Percentiles rank a stretch among this genome's conserved stretches.
Conservation (phyloP, 805 yeast species). For the Monosporozyma aquatica region DNA sequence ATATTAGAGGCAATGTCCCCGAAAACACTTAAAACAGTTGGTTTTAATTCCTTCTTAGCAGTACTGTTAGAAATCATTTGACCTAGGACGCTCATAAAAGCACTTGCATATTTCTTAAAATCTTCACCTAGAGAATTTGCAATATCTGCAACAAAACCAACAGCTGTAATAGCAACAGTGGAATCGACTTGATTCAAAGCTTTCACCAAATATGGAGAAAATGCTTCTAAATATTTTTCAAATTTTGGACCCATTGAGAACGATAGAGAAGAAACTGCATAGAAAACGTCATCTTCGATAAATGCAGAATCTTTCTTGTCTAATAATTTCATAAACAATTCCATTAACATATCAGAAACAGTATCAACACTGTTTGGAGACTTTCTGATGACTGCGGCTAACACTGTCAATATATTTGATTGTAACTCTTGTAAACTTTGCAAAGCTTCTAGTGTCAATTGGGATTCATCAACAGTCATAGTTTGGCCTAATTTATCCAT, state of each 20-base stretch:
- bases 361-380: conserved; percentile 52
- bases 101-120: conserved; percentile 66
- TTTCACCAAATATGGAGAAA: conserved; percentile 70
- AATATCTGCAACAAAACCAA: conserved; percentile 91
- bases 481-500: conserved; percentile 66
- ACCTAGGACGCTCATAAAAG: conserved; percentile 78
- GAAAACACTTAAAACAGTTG: conserved; percentile 81
- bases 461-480: conserved; percentile 48
- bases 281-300: conserved; percentile 89
- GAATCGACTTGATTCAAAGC: conserved; percentile 79
- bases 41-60: conserved; percentile 74
- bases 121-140: conserved; percentile 75
- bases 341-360: conserved; percentile 81
- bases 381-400: conserved; percentile 79
- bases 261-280: conserved; percentile 85
- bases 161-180: conserved; percentile 79
- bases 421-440: conserved; percentile 82
- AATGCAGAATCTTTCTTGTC: conserved; percentile 50
- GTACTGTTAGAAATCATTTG: conserved; percentile 55
- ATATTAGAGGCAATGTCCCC: conserved; percentile 92
- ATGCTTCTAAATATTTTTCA: conserved; percentile 66
- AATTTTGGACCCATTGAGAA: conserved; percentile 66
- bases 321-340: conserved; percentile 65
- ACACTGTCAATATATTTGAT: conserved; percentile 63
- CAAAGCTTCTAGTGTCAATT: conserved; percentile 58